Conservation (phyloP, 2,329 filamentous ascomycete genomes). For the Monosporascus sp. region DNA sequence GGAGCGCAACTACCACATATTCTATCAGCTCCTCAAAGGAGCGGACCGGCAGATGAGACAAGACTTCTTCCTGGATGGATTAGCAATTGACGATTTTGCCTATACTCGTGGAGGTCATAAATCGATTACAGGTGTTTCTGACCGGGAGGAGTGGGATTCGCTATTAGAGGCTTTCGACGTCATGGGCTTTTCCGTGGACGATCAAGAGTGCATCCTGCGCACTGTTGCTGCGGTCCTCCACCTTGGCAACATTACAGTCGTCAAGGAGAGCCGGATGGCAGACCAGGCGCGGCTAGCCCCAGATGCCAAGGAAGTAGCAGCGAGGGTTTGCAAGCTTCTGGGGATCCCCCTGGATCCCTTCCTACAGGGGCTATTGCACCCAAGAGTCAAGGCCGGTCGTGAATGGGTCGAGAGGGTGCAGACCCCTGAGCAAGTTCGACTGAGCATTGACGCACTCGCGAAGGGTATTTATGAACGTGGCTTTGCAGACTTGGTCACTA, state of each 20-base stretch:
- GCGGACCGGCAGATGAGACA: constrained; percentile 69
- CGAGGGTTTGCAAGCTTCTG: constrained; percentile 76
- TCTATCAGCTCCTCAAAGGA: constrained; percentile 90
- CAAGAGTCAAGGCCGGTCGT: constrained; percentile 87
- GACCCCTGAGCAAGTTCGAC: constrained; percentile 90
- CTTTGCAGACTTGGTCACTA: constrained; percentile 85
- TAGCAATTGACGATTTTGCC: constrained; percentile 80
- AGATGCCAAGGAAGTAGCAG: constrained; percentile 69
- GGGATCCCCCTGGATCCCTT: constrained; percentile 84
- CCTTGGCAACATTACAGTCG: constrained; percentile 83
- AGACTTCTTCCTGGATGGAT: constrained; percentile 68
- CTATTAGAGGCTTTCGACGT: constrained; percentile 89
- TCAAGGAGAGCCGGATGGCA: constrained; percentile 83
- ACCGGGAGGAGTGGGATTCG: constrained; percentile 82
- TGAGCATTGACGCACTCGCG: constrained; percentile 82
- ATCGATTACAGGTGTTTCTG: constrained; percentile 83
- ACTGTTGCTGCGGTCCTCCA: constrained; percentile 91
- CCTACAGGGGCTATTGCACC: constrained; percentile 81
- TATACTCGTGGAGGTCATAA: constrained; percentile 93
- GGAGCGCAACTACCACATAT: constrained; percentile 95
- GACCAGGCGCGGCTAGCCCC: constrained; percentile 83
- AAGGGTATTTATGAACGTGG: constrained; percentile 98
- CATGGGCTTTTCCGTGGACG: constrained; percentile 86
- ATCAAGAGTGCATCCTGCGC: constrained; percentile 76
- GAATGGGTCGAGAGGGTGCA: constrained; percentile 99